A percentile compares a stretch with the other conserved stretches of the same genome.
Conservation (phyloP, 768 basidiomycete species). For the Podaxis carcinomalis region DNA sequence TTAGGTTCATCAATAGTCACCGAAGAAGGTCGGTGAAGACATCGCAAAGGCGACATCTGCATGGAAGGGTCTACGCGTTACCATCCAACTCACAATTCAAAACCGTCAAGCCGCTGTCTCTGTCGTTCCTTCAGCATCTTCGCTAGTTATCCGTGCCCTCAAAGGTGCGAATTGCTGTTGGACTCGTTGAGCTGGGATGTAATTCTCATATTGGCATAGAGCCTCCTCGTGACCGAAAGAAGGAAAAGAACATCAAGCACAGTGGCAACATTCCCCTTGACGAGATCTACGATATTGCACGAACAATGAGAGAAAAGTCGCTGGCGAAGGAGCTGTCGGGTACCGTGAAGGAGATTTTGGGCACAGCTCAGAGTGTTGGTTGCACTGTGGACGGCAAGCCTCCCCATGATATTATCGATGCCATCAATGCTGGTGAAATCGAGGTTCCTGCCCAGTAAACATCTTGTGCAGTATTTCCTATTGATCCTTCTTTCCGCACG, state of each 20-base stretch:
- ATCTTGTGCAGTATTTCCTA: conserved; percentile 18
- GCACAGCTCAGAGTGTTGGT: conserved; percentile 94
- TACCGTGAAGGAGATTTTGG: conserved; percentile 95
- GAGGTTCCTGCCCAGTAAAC: conserved; percentile 83
- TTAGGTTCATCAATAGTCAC: conserved; percentile 57
- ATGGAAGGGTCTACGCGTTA: conserved; percentile 99
- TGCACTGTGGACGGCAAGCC: conserved; percentile 94
- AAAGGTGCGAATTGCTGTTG: conserved; percentile 65
- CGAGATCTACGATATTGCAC: conserved; percentile 92
- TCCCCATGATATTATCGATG: conserved; percentile 90
- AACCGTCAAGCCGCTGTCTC: conserved; percentile 98
- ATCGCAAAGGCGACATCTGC: conserved; percentile 97
- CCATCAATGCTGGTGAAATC: conserved; percentile 77
- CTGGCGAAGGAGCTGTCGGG: conserved; percentile 88
- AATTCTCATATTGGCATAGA: conserved; percentile 43
- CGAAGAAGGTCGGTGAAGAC: conserved; percentile 99
- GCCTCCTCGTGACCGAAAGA: conserved; percentile 98
- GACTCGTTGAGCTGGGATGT: not conserved
- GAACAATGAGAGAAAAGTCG: conserved; percentile 93
- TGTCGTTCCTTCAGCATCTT: conserved; percentile 95
- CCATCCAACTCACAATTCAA: conserved; percentile 98
- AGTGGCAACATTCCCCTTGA: conserved; percentile 89
- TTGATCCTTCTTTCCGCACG: conserved; percentile 19
- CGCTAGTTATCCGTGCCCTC: conserved; percentile 95
- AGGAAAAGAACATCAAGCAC: conserved; percentile 99